phyloP scores from a whole-genome alignment of 345 rosid genomes.

The Ailanthus altissimus region DNA sequence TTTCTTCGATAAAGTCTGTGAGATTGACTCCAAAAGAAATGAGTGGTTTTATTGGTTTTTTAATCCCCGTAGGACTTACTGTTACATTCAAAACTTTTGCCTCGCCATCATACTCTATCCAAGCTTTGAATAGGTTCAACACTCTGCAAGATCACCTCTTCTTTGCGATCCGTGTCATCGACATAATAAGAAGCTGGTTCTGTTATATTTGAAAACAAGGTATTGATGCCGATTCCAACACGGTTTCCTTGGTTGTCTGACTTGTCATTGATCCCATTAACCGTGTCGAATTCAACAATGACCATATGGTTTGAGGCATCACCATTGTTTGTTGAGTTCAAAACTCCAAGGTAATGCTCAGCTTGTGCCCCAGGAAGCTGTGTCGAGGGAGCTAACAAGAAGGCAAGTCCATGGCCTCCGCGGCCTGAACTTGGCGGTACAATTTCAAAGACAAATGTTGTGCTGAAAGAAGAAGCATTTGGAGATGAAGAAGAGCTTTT shows the following conservation, averaged over 20 bases:
- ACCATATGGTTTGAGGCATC: constrained; percentile 36
- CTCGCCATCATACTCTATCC: constrained; percentile 63
- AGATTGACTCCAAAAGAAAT: constrained; percentile 25
- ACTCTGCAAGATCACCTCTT: constrained; percentile 37
- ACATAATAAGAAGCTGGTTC: constrained; percentile 33
- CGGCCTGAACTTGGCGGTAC: constrained; percentile 25
- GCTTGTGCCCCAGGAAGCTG: constrained; percentile 34
- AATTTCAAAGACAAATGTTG: constrained; percentile 55
- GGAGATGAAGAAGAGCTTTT: constrained; percentile 5
- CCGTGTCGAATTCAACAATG: constrained; percentile 64
- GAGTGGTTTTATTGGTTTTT: constrained; percentile 52
- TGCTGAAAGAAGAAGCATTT: constrained; percentile 43
- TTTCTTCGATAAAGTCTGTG: constrained; percentile 18
- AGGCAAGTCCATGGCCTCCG: constrained; percentile 66
- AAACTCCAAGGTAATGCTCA: constrained; percentile 51
- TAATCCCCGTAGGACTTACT: constrained; percentile 29
- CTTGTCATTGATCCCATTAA: constrained; percentile 37
- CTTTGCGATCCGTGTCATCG: background rate
- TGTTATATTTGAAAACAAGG: constrained; percentile 25
- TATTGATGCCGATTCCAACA: constrained; percentile 57
- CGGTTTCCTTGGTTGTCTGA: constrained; percentile 38
- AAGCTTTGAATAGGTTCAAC: constrained; percentile 52
- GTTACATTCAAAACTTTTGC: constrained; percentile 40
- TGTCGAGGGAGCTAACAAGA: constrained; percentile 46
- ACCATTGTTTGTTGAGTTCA: constrained; percentile 23